Conservation (phyloP, 805 yeast species). For the Dipodascus albidus region DNA sequence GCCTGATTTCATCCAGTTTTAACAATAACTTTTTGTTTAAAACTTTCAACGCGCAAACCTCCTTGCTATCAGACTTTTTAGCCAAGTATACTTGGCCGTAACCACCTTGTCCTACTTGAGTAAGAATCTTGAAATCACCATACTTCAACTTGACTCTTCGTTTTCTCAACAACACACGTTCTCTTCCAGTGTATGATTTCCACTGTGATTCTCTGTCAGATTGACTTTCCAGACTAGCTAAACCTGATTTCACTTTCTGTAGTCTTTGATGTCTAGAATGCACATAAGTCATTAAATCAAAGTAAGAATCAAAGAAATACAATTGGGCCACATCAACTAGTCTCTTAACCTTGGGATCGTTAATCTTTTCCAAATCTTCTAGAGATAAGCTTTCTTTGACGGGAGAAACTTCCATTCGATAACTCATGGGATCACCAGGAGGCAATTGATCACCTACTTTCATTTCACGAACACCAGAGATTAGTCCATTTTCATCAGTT, state of each 20-base stretch:
- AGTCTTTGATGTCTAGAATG: conserved; percentile 76
- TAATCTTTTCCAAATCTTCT: conserved; percentile 31
- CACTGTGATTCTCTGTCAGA: conserved; percentile 46
- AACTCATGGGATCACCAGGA: background rate
- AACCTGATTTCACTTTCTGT: conserved; percentile 50
- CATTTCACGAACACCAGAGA: background rate
- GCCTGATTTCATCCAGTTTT: conserved; percentile 89
- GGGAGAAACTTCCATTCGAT: background rate
- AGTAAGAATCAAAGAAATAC: conserved; percentile 89
- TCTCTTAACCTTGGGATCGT: conserved; percentile 67
- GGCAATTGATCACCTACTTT: background rate
- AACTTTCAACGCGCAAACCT: conserved; percentile 89
- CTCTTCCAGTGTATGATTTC: conserved; percentile 73
- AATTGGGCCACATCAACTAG: conserved; percentile 85
- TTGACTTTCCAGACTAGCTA: conserved; percentile 22
- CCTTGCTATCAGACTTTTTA: conserved; percentile 84
- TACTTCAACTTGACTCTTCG: conserved; percentile 86
- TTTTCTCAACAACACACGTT: conserved; percentile 72
- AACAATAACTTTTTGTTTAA: conserved; percentile 76
- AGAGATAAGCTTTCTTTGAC: conserved; percentile 7
- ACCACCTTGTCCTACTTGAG: conserved; percentile 99
- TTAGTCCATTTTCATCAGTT: background rate
- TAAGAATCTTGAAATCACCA: conserved; percentile 90
- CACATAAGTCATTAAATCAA: conserved; percentile 90
- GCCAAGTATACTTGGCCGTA: conserved; percentile 98